Evolutionary conservation across 1,284 basidiomycete species (phyloP).

Genomic region (Tylopilus orsonianus): DNA sequence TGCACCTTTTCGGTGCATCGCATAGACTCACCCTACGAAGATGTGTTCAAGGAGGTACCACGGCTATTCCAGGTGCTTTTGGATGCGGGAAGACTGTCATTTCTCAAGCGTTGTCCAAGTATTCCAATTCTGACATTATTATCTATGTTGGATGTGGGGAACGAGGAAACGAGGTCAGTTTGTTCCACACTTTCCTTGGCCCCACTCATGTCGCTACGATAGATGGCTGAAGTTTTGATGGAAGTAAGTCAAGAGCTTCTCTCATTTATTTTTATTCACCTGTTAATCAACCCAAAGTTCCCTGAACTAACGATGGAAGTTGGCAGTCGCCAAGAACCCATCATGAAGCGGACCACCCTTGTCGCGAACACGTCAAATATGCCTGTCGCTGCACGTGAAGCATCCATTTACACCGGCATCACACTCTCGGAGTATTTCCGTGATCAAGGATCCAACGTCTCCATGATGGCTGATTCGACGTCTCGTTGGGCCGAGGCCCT

Average conservation of each 20-base stretch:
- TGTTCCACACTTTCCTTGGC: background rate
- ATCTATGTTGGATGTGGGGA: conserved; percentile 98
- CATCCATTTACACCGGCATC: conserved; percentile 99
- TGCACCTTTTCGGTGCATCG: background rate
- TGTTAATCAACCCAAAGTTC: conserved; percentile 59
- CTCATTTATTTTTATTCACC: conserved; percentile 5
- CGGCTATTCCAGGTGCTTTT: conserved; percentile 98
- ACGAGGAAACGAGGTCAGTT: conserved; percentile 80
- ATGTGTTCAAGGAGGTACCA: conserved; percentile 98
- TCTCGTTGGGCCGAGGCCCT: conserved; percentile 99
- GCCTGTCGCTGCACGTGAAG: conserved; percentile 99
- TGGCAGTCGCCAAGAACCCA: conserved; percentile 93
- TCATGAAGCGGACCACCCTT: conserved; percentile 99
- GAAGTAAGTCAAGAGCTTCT: conserved; percentile 60
- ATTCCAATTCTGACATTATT: conserved; percentile 99
- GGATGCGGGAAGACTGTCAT: conserved; percentile 98
- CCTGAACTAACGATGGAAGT: conserved; percentile 92
- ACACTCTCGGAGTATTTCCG: conserved; percentile 99
- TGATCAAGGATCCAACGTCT: conserved; percentile 96
- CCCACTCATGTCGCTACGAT: conserved; percentile 8
- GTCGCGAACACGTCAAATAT: conserved; percentile 99
- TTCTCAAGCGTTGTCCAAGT: conserved; percentile 97
- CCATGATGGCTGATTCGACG: conserved; percentile 99
- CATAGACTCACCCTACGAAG: conserved; percentile 37
- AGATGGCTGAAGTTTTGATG: conserved; percentile 99